phyloP scores from a whole-genome alignment of 805 yeast genomes.

The Saccharomycopsis microspora region DNA sequence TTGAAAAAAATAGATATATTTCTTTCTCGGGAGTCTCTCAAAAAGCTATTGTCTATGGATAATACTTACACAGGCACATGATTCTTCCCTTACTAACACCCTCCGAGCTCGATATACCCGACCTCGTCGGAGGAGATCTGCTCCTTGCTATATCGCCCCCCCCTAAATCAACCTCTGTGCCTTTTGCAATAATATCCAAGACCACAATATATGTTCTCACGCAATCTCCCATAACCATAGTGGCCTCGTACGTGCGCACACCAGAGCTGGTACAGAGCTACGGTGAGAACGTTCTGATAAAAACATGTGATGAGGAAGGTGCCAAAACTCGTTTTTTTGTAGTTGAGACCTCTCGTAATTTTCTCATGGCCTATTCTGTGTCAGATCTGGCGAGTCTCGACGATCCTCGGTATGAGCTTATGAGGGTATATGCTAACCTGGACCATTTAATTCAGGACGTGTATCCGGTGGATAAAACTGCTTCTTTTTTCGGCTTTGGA shows the following conservation, averaged over 20 bases:
- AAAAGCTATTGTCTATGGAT: not conserved
- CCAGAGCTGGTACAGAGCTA: conserved; percentile 25
- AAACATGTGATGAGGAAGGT: conserved; percentile 15
- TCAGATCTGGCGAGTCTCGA: conserved; percentile 1
- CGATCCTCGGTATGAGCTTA: not conserved
- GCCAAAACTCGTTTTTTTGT: conserved; percentile 17
- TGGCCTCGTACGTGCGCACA: conserved; percentile 26
- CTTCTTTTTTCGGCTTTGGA: conserved; percentile 7
- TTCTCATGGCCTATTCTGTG: conserved; percentile 27
- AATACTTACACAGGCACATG: conserved; percentile 3
- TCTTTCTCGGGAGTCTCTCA: not conserved
- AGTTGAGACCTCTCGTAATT: conserved; percentile 26
- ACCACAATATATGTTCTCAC: conserved; percentile 24
- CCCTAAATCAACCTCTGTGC: conserved; percentile 1
- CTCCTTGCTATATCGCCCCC: conserved; percentile 2
- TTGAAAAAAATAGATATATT: not conserved
- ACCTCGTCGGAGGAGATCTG: conserved; percentile 2
- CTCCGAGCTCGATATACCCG: conserved; percentile 10
- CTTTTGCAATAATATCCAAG: conserved; percentile 23
- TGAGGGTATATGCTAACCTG: conserved; percentile 6
- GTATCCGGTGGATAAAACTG: conserved; percentile 6
- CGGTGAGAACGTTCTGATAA: conserved; percentile 26
- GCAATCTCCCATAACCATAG: conserved; percentile 23
- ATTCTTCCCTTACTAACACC: conserved; percentile 16
- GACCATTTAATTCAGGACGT: conserved; percentile 15